phyloP scores from a whole-genome alignment of 2,329 filamentous ascomycete genomes.

The Ophiosphaerella herpotricha region DNA sequence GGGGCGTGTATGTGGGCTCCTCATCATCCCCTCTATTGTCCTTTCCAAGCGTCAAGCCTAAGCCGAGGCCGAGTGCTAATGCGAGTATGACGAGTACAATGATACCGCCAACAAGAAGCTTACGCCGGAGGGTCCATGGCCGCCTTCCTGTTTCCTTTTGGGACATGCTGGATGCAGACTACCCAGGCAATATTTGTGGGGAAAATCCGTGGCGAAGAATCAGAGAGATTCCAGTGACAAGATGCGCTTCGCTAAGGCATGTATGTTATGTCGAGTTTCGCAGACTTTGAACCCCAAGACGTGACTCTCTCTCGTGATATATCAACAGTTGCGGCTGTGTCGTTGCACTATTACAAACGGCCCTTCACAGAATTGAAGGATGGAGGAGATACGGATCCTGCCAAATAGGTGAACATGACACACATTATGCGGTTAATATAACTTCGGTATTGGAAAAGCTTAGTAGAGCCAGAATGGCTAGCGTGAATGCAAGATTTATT shows the following conservation, averaged over 20 bases:
- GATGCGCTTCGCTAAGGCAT: no score
- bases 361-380: not conserved
- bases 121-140: slow-evolving; percentile 28
- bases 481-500: slow-evolving; percentile 7
- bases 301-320: no score
- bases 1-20: slow-evolving; percentile 26
- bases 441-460: slow-evolving; percentile 2
- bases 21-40: slow-evolving; percentile 26
- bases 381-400: not conserved
- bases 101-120: slow-evolving; percentile 29
- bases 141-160: slow-evolving; percentile 10
- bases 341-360: no score
- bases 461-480: slow-evolving; percentile 1
- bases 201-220: no score
- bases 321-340: no score
- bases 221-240: no score
- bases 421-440: slow-evolving; percentile 16
- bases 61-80: slow-evolving; percentile 60
- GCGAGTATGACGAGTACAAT: slow-evolving; percentile 45
- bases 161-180: slow-evolving; percentile 7
- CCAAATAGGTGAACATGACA: not conserved
- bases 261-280: no score
- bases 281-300: no score
- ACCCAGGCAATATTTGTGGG: no score
- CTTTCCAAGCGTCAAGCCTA: slow-evolving; percentile 54